Conservation (phyloP, 2,329 filamentous ascomycete species). For the Truncatella angustata region DNA sequence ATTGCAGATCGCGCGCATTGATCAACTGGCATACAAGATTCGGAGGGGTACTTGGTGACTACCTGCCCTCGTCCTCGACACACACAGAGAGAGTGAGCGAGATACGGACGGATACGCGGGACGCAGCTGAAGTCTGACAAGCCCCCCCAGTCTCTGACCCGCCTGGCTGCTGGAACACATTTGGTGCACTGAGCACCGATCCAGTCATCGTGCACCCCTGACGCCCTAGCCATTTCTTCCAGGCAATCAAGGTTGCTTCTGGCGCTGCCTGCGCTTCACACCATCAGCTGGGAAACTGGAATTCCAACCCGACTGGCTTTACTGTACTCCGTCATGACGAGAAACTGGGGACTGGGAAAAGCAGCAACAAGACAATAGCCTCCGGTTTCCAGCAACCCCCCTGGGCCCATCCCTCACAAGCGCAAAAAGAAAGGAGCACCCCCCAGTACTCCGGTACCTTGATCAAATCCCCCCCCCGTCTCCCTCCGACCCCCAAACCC, state of each 20-base stretch:
- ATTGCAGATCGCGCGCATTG: background rate
- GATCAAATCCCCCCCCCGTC: background rate
- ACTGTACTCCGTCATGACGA: too few species aligned
- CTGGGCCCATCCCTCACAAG: background rate
- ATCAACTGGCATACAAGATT: too few species aligned
- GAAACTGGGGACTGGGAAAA: background rate
- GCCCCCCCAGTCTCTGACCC: background rate
- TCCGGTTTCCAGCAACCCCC: background rate
- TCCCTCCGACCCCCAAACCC: slow-evolving; percentile 4
- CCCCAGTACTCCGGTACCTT: too few species aligned
- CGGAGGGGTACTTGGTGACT: too few species aligned
- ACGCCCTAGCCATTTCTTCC: slow-evolving; percentile 2
- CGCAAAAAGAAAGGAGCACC: too few species aligned
- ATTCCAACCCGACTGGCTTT: background rate
- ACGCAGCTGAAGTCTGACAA: slow-evolving; percentile 1
- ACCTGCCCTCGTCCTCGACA: too few species aligned
- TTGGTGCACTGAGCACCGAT: background rate
- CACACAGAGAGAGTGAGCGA: too few species aligned
- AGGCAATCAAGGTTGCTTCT: background rate
- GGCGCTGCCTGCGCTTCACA: slow-evolving; percentile 5
- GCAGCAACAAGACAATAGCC: background rate
- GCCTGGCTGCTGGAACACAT: slow-evolving; percentile 2
- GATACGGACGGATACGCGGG: background rate
- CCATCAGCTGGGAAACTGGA: slow-evolving; percentile 1
- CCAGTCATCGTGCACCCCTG: background rate